Evolutionary conservation across 306 rosid genomes (phyloP), one percentile per base, ranked within the genome.

Genomic region (Prunus mongolica): DNA sequence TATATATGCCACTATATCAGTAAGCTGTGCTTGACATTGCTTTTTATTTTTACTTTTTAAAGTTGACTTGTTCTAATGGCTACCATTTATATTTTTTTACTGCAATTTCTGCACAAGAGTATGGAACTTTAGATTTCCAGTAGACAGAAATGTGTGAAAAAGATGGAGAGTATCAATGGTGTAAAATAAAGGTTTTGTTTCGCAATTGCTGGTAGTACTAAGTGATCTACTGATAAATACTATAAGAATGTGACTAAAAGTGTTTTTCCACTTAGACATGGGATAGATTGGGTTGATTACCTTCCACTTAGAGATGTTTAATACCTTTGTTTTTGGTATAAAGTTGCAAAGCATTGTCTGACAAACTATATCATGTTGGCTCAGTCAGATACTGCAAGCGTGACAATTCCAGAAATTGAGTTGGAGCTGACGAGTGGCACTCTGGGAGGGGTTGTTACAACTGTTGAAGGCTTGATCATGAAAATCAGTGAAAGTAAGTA

Each of bases 341-440:
- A 30, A 58, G 52, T 70, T 75, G 58, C 61, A 74, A 72, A 56
- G 22, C 63, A 18, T 27, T 4, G 25, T 76, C 80, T 84, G 72
- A 84, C 60, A 67, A 71, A 62, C 34, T 30, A 1, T 82, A 2
- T 82, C 12, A 18, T 52, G 73, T 60, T 76, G 44, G 22, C 55
- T 64, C 86, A 87, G 91, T 85, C 91, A 14, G 91, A 87, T 81
- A 82, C 91, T 63, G 89, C 91, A 10, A 65, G 84, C 50, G 87
- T 87, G 71, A 79, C 38, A 74, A 80, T 87, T 34, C 89, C 91
- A 2, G 92, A 88, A 79, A 89, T 95, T 72, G 96, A 95, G 46
- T 89, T 95, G 92, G 98, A 95, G 89, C 88, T 95, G 80, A 78
- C 83, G 28, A 88, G 92, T 67, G 92, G 92, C 80, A 88, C 92